These are phyloP conservation scores for Ogataea nitratoaversa DNA, from an alignment of 805 yeast genomes.

Conservation along the genomic window DNA sequence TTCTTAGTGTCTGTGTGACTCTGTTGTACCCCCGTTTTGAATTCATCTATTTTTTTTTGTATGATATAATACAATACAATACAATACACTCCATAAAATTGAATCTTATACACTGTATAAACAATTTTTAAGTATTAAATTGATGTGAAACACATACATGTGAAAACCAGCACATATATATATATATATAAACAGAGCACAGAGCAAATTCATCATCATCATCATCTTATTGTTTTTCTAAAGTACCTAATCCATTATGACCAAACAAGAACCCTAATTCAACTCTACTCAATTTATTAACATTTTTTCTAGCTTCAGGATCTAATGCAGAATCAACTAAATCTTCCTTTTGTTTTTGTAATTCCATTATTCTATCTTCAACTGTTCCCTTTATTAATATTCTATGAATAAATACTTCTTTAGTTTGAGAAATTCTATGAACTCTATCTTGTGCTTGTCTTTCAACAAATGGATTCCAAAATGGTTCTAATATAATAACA, in stretches of 20 bases:
- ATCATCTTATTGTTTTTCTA: slow-evolving; percentile 21
- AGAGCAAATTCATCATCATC: no score
- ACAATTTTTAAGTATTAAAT: no score
- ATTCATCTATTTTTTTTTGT: no score
- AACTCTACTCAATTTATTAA: slow-evolving; percentile 56
- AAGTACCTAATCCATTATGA: slow-evolving; percentile 23
- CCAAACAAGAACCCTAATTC: slow-evolving; percentile 80
- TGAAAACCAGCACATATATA: no score
- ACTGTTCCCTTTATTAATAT: slow-evolving; percentile 68
- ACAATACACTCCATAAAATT: no score
- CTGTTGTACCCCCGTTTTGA: no score
- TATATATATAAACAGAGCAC: neutral
- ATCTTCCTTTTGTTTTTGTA: slow-evolving; percentile 75
- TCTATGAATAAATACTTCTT: slow-evolving; percentile 73
- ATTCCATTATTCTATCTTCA: slow-evolving; percentile 81
- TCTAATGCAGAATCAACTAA: slow-evolving; percentile 81
- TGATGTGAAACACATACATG: no score
- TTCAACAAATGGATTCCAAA: slow-evolving; percentile 97
- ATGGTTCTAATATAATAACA: slow-evolving; percentile 88
- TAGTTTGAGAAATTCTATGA: slow-evolving; percentile 86
- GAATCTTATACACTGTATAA: no score
- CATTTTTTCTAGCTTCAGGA: slow-evolving; percentile 63
- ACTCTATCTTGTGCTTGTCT: slow-evolving; percentile 97
- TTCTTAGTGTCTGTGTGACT: no score
- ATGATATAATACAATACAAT: no score